These are phyloP conservation scores for Penicillium macrosclerotiorum DNA, from an alignment of 495 filamentous ascomycete species.

Conservation along the genomic window DNA sequence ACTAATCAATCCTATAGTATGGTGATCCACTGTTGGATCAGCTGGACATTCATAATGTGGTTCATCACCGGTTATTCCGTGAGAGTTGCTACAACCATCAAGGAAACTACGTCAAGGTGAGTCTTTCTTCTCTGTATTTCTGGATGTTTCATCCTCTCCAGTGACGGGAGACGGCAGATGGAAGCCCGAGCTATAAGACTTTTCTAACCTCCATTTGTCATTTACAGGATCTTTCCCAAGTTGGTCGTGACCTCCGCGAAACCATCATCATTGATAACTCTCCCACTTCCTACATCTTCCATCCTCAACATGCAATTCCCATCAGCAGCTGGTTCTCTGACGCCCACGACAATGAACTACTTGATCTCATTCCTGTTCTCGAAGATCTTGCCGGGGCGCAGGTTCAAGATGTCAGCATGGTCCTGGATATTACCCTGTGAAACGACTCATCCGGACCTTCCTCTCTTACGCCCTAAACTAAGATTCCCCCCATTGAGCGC, in stretches of 20 bases:
- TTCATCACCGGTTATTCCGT: conserved; percentile 94
- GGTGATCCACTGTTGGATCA: conserved; percentile 96
- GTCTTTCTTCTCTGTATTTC: conserved; percentile 7
- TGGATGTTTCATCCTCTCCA: neutral
- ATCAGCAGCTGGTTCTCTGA: conserved; percentile 99
- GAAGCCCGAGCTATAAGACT: no score
- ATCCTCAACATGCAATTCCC: conserved; percentile 97
- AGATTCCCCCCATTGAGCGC: conserved; percentile 35
- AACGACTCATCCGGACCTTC: conserved; percentile 22
- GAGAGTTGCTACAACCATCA: conserved; percentile 99
- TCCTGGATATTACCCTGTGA: conserved; percentile 91
- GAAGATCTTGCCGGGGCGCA: conserved; percentile 88
- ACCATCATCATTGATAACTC: conserved; percentile 99
- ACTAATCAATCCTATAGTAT: conserved; percentile 57
- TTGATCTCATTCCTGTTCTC: conserved; percentile 97
- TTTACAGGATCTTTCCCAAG: conserved; percentile 86
- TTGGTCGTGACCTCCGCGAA: conserved; percentile 92
- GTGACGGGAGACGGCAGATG: no score
- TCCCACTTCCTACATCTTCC: conserved; percentile 98
- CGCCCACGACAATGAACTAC: conserved; percentile 97
- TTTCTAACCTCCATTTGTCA: conserved; percentile 21
- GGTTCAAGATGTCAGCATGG: conserved; percentile 94
- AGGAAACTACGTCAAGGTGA: conserved; percentile 95
- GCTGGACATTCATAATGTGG: conserved; percentile 93
- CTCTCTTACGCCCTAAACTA: conserved; percentile 30